phyloP scores from a whole-genome alignment of 345 rosid species.

The Pugionium cornutum region DNA sequence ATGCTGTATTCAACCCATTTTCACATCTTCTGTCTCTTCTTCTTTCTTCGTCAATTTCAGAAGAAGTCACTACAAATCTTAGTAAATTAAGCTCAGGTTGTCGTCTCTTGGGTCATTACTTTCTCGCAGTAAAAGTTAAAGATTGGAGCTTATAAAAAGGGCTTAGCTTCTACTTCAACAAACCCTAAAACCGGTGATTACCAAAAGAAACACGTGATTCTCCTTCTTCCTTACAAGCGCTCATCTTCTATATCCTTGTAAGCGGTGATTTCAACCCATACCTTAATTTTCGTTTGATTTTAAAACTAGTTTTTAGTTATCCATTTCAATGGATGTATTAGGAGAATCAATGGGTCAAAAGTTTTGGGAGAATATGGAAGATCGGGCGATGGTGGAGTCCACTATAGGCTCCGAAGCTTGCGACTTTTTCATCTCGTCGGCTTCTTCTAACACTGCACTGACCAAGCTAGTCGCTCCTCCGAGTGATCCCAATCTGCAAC shows the following conservation, averaged over 20 bases:
- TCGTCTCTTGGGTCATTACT: slow-evolving; percentile 7
- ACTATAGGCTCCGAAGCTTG: slow-evolving; percentile 70
- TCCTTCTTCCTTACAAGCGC: slow-evolving; percentile 7
- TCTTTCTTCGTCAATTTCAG: slow-evolving; percentile 20
- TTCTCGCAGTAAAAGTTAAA: slow-evolving; percentile 4
- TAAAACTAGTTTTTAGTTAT: background rate
- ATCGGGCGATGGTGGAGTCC: slow-evolving; percentile 50
- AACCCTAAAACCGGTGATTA: slow-evolving; percentile 21
- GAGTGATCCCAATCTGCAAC: slow-evolving; percentile 51
- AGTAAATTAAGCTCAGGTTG: slow-evolving; percentile 17
- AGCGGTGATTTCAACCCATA: slow-evolving; percentile 6
- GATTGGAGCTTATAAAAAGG: background rate
- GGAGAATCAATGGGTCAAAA: slow-evolving; percentile 59
- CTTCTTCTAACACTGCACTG: slow-evolving; percentile 49
- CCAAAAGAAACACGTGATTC: slow-evolving; percentile 32
- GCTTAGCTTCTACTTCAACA: slow-evolving; percentile 5
- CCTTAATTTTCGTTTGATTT: background rate
- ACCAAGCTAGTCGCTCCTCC: slow-evolving; percentile 52
- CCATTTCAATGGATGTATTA: slow-evolving; percentile 9
- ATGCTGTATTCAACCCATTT: too few species aligned
- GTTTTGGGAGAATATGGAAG: slow-evolving; percentile 67
- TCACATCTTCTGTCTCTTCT: too few species aligned
- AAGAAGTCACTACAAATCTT: slow-evolving; percentile 22
- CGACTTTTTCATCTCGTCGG: slow-evolving; percentile 59
- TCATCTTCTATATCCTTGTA: slow-evolving; percentile 17